These are phyloP conservation scores for Vitellaria paradoxa DNA, from an alignment of 179 eudicot species.

Conservation along the genomic window DNA sequence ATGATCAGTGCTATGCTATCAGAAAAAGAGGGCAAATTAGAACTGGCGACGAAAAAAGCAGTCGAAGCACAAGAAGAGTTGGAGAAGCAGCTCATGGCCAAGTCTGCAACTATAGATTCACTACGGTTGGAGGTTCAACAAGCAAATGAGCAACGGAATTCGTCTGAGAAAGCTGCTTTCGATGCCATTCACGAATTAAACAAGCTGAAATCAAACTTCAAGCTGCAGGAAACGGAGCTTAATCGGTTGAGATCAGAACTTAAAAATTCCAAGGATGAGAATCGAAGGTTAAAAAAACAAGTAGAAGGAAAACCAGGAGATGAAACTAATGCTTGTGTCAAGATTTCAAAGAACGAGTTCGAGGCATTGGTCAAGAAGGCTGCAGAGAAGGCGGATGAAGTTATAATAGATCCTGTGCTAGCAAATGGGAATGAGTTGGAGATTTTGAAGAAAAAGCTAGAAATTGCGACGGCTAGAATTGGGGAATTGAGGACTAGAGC, in stretches of 20 bases:
- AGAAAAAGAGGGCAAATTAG: conserved; percentile 9
- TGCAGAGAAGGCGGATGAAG: conserved; percentile 2
- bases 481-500: conserved; percentile 39
- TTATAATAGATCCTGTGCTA: neutral
- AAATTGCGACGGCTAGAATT: conserved; percentile 22
- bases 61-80: neutral
- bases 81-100: neutral
- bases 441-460: conserved; percentile 33
- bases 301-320: neutral
- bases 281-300: conserved; percentile 16
- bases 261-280: conserved; percentile 26
- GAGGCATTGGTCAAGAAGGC: conserved; percentile 16
- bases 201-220: neutral
- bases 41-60: neutral
- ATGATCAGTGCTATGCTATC: neutral
- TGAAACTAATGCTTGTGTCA: neutral
- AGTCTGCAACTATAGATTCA: neutral
- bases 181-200: neutral
- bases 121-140: neutral
- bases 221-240: conserved; percentile 4
- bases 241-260: neutral
- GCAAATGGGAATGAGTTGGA: conserved; percentile 9
- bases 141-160: neutral
- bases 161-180: neutral
- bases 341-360: conserved; percentile 19